phyloP scores from a whole-genome alignment of 1,284 basidiomycete genomes.

The Cryptococcus sp. region DNA sequence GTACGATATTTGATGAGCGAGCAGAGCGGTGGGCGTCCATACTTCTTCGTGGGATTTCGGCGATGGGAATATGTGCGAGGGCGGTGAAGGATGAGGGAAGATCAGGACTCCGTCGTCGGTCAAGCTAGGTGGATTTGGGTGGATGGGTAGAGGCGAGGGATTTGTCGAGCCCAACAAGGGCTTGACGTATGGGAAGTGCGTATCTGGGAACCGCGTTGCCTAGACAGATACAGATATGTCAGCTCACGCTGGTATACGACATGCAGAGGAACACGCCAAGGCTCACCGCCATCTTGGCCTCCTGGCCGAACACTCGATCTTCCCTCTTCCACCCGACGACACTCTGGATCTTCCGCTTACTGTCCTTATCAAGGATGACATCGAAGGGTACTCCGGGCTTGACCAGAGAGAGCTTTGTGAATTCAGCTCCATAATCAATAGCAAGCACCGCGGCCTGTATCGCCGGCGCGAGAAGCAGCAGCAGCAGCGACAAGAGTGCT shows the following conservation, averaged over 20 bases:
- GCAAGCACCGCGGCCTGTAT: constrained; percentile 66
- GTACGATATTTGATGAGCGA: constrained; percentile 93
- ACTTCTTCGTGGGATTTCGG: constrained; percentile 56
- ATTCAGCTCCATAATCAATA: constrained; percentile 94
- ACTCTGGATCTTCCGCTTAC: constrained; percentile 91
- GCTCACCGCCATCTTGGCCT: constrained; percentile 82
- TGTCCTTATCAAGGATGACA: constrained; percentile 92
- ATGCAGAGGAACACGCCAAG: background rate
- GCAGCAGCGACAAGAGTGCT: constrained; percentile 29
- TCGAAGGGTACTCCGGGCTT: constrained; percentile 96
- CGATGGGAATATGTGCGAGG: constrained; percentile 62
- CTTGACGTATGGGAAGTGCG: constrained; percentile 86
- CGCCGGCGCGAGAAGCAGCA: constrained; percentile 42
- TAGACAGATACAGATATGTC: constrained; percentile 41
- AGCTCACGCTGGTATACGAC: constrained; percentile 1
- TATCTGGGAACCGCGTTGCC: constrained; percentile 87
- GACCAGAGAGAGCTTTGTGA: constrained; percentile 93
- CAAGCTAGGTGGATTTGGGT: constrained; percentile 41
- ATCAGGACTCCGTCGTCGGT: constrained; percentile 59
- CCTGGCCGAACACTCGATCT: constrained; percentile 84
- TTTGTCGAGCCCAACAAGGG: constrained; percentile 67
- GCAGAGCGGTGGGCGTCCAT: constrained; percentile 85
- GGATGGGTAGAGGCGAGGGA: constrained; percentile 57
- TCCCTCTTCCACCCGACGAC: constrained; percentile 83
- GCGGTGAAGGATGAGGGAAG: constrained; percentile 70